Evolutionary conservation across 352 stramenopile species (phyloP).

Genomic region (Phytophthora megakarya): DNA sequence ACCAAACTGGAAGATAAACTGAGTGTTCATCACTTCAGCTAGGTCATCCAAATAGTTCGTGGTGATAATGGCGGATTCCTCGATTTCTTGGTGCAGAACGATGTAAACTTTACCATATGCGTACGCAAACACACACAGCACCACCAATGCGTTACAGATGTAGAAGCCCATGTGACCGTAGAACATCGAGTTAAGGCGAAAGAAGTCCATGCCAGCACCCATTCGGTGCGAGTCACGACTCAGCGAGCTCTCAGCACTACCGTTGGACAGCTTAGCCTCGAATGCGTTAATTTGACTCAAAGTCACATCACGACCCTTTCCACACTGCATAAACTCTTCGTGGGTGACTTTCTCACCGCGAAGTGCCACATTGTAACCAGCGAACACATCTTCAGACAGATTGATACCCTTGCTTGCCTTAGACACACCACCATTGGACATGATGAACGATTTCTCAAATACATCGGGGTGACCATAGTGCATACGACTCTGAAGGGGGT

Average conservation of each 20-base stretch:
- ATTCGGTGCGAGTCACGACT: slow-evolving; percentile 83
- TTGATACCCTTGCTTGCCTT: slow-evolving; percentile 91
- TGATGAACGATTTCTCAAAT: slow-evolving; percentile 89
- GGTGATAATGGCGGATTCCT: slow-evolving; percentile 77
- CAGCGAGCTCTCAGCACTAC: slow-evolving; percentile 80
- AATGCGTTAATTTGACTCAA: slow-evolving; percentile 90
- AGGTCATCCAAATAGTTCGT: slow-evolving; percentile 76
- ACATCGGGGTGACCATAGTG: slow-evolving; percentile 91
- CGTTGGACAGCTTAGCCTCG: slow-evolving; percentile 86
- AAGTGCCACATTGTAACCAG: slow-evolving; percentile 83
- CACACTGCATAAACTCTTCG: slow-evolving; percentile 89
- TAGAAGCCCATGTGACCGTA: slow-evolving; percentile 91
- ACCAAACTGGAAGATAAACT: slow-evolving; percentile 91
- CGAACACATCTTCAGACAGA: slow-evolving; percentile 90
- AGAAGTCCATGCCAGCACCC: slow-evolving; percentile 87
- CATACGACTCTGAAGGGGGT: slow-evolving; percentile 77
- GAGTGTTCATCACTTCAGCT: slow-evolving; percentile 79
- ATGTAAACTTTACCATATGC: slow-evolving; percentile 89
- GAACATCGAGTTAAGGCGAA: slow-evolving; percentile 90
- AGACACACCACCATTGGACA: slow-evolving; percentile 84
- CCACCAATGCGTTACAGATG: slow-evolving; percentile 82
- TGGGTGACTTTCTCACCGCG: slow-evolving; percentile 81
- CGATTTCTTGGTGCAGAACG: slow-evolving; percentile 71
- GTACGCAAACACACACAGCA: slow-evolving; percentile 85
- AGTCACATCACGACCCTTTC: slow-evolving; percentile 88